Evolutionary conservation across 176 grass and related monocot genomes (phyloP).

Genomic region (Oryza meridionalis): DNA sequence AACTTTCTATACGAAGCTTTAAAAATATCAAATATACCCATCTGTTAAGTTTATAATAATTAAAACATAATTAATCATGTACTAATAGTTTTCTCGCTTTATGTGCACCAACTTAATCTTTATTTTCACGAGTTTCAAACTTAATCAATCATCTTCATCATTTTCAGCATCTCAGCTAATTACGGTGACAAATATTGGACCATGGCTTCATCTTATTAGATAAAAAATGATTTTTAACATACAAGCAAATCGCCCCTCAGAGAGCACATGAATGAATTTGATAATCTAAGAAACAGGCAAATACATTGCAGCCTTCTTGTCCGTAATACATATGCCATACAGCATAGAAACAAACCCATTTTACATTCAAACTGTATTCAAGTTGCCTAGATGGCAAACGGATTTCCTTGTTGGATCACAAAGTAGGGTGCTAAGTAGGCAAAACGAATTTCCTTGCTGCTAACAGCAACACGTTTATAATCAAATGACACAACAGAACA

Average conservation of each 20-base stretch:
- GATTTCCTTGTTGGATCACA: not conserved
- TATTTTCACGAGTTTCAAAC: too few relatives aligned
- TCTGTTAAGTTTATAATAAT: too few relatives aligned
- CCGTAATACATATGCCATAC: slow-evolving; percentile 15
- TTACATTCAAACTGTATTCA: not conserved
- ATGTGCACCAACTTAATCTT: too few relatives aligned
- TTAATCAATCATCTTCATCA: too few relatives aligned
- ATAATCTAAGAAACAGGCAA: not conserved
- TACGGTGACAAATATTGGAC: not conserved
- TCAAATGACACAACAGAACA: not conserved
- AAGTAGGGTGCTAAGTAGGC: not conserved
- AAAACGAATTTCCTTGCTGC: slow-evolving; percentile 14
- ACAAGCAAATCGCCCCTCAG: too few relatives aligned
- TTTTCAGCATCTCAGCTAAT: not conserved
- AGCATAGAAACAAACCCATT: not conserved
- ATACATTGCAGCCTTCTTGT: not conserved
- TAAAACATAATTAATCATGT: too few relatives aligned
- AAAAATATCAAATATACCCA: too few relatives aligned
- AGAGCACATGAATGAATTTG: not conserved
- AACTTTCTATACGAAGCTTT: too few relatives aligned
- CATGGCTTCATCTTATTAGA: not conserved
- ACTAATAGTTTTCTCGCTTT: too few relatives aligned
- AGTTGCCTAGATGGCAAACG: slow-evolving; percentile 53
- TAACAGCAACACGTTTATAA: not conserved
- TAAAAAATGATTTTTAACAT: too few relatives aligned